Base-by-base conservation (phyloP, 1,284 basidiomycete genomes). In the Wolfiporia cocos region DNA sequence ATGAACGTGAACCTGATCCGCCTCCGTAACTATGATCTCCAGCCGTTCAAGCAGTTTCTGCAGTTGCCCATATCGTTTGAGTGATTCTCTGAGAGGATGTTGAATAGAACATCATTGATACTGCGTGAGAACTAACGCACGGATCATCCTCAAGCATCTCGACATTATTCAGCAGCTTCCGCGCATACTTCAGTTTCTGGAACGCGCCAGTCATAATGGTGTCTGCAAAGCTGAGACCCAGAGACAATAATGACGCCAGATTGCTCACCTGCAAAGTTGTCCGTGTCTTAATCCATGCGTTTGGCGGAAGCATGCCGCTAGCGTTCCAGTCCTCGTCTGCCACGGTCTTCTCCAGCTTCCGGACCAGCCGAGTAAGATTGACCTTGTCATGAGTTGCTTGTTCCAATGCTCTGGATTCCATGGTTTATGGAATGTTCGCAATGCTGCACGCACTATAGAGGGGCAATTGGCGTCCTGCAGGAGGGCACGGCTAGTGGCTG, bases 171-270 rank as follows among this genome's bases (percentile, higher is more conserved):
- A 86, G 52, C 29, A 87, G 59, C 48, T 70, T 68, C 38, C 71
- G 64, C 0, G 82, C 82, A 54, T 76, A 73, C 50, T 76, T 76
- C 7, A 86, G 64, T 65, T 74, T 79, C 85, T 88, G 48, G n/a
- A 41, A 12, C 37, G 24, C 5, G 17, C 43, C 26, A 37, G 5
- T 23, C 22, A 42, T 3, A 37, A 15, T 34, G 33, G 29, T 9
- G 19, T 22, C n/a, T n/a, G 18, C 14, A 21, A 20, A 12, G 24
- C 17, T 22, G 22, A 19, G 36, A 26, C 23, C 4, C 2, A 33
- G 10, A 31, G 20, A 17, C 26, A 28, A 28, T 28, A 28, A 14
- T 28, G 14, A 14, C 9, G 14, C 26, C 7, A 9, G 26, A 2
- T 29, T 11, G 45, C 67, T 21, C 34, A 81, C 85, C 70, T 86